A percentile compares a stretch with the other conserved stretches of the same genome.
Conservation (phyloP, 2,329 filamentous ascomycete species). For the Cercospora berteroae region DNA sequence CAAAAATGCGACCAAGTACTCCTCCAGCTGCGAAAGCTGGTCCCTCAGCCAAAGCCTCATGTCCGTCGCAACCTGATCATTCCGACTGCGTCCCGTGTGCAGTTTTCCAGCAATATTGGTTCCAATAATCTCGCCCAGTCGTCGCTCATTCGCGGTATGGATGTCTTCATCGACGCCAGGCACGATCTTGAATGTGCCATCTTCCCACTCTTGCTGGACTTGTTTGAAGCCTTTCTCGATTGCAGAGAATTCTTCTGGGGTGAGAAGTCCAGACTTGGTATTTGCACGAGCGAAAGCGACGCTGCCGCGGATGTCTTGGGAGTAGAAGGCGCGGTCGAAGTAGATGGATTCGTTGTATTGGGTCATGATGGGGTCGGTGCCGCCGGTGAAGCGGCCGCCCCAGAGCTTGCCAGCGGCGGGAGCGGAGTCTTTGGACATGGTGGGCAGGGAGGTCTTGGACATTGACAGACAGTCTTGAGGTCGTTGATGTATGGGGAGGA, state of each 20-base stretch:
- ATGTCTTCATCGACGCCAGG: conserved; percentile 54
- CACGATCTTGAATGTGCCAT: conserved; percentile 46
- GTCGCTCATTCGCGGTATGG: conserved; percentile 55
- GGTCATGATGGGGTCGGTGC: conserved; percentile 80
- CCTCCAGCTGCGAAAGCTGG: conserved; percentile 67
- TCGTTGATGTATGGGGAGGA: not conserved
- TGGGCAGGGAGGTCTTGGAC: not conserved
- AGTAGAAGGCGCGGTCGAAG: conserved; percentile 75
- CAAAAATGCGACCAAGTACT: conserved; percentile 66
- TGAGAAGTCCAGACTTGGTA: conserved; percentile 70
- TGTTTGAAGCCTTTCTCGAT: conserved; percentile 69
- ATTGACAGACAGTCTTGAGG: not conserved
- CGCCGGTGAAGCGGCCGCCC: conserved; percentile 65
- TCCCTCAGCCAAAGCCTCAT: conserved; percentile 88
- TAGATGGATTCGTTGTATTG: conserved; percentile 79
- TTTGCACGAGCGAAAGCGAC: conserved; percentile 83
- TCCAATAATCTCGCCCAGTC: conserved; percentile 76
- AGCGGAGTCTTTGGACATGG: conserved; percentile 19
- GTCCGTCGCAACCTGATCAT: conserved; percentile 86
- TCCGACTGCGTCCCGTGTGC: conserved; percentile 81
- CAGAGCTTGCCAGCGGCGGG: conserved; percentile 52
- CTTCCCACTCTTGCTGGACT: conserved; percentile 53
- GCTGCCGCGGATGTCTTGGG: conserved; percentile 74
- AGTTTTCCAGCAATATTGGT: conserved; percentile 83
- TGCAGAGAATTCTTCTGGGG: conserved; percentile 66